Evolutionary conservation across 169 alveolate species (phyloP).

Genomic region (Sarcocystis neurona): DNA sequence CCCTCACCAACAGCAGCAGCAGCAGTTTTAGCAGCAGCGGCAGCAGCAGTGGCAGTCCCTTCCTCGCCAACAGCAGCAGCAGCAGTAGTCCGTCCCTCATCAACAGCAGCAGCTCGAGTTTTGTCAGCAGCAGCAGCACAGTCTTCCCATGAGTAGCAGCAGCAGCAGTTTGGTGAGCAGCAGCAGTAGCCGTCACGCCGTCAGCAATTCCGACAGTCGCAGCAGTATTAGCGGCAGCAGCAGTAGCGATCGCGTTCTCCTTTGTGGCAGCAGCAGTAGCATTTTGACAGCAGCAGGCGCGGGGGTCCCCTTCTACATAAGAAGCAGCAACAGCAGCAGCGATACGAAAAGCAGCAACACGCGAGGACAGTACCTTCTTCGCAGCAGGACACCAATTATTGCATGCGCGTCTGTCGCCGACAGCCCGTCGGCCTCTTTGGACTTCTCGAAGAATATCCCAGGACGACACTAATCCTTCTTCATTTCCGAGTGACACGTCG

Average conservation of each 20-base stretch:
- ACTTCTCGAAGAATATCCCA: constrained; percentile 73
- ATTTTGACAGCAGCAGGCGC: no score
- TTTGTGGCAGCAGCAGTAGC: no score
- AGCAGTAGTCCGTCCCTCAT: no score
- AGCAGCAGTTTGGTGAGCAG: no score
- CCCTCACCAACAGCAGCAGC: background rate
- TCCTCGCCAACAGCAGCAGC: background rate
- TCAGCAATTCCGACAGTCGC: no score
- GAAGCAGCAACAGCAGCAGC: background rate
- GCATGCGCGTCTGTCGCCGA: constrained; percentile 60
- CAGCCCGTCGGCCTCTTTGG: constrained; percentile 69
- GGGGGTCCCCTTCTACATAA: no score
- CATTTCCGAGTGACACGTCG: constrained; percentile 61
- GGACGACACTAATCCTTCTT: constrained; percentile 47
- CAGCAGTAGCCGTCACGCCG: no score
- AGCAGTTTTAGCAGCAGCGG: background rate
- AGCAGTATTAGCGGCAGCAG: no score
- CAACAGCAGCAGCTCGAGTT: no score
- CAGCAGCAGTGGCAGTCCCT: background rate
- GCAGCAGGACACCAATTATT: constrained; percentile 52
- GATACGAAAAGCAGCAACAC: background rate
- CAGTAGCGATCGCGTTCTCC: no score
- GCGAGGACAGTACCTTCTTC: constrained; percentile 29
- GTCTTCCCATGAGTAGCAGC: no score
- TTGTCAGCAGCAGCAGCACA: no score